Base-by-base conservation (phyloP, 2,329 filamentous ascomycete genomes). In the Colletotrichum sp. region DNA sequence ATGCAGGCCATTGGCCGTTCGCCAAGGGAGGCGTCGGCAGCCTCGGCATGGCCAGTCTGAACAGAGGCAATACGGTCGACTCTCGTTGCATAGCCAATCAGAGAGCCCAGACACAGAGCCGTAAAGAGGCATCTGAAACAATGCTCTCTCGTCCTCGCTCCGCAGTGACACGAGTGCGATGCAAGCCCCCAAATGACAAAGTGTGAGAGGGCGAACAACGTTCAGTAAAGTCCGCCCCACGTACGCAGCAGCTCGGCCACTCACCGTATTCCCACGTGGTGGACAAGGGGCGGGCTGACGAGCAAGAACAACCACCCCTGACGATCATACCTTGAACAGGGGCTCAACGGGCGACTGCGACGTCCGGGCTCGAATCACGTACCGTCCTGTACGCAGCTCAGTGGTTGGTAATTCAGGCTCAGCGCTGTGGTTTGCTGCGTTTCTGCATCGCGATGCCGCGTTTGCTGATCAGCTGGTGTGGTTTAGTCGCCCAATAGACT, bases 251-350 rank as follows among this genome's bases (percentile, higher is more conserved):
- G 21, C 32, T 64, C 64, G 36, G 69, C 55, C 71, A 70, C 24
- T 55, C 74, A 69, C 59, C 74, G 71, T 70, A 49, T 63, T 68
- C 49, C 74, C 74, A 76, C 74, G 74, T 76, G 74, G 74, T 69
- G 52, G 30, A 44, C 73, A 76, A 55, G 74, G 74, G 73, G 57
- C 36, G 30, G 63, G 71, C 65, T 75, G 65, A 70, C 49, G 52
- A 66, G 64, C 63, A 30, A 36, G 34, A 36, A 55, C 59, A n/a
- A 66, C 36, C 49, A 75, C 74, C 74, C 74, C 74, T 75, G 74
- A 70, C 59, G 65, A 76, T 76, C 74, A 75, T 60, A 75, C 71
- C 59, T 64, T 28, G 30, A 62, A 59, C 64, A 65, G 72, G 72
- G 72, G 55, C 55, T 62, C 15, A 57, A 72, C 62, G 62, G 70